Conservation (phyloP, 2,329 filamentous ascomycete genomes). For the Fusarium euwallaceae region DNA sequence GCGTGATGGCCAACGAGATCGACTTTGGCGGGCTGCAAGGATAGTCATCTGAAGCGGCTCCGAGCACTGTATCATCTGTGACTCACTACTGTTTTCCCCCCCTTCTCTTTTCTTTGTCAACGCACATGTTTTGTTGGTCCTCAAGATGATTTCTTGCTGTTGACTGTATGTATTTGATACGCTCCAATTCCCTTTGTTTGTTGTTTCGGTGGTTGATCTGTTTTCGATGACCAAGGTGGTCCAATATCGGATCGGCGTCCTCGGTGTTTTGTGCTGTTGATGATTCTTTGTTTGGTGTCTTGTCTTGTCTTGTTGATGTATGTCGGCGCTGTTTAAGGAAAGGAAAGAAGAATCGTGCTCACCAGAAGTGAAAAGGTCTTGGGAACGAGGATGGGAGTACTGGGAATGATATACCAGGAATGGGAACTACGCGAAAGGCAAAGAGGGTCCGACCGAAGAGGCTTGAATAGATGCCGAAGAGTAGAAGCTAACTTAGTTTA, state of each 20-base stretch:
- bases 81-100: neutral
- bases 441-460: neutral
- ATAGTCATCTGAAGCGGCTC: neutral
- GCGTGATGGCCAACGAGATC: conserved; percentile 32
- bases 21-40: conserved; percentile 37
- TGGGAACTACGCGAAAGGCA: neutral
- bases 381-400: conserved; percentile 1
- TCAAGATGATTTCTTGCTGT: conserved; percentile 4
- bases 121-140: neutral
- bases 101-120: conserved; percentile 10
- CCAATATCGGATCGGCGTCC: conserved; percentile 6
- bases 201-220: neutral
- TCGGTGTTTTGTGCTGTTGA: conserved; percentile 29
- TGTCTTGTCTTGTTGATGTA: neutral
- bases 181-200: neutral
- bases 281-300: conserved; percentile 14
- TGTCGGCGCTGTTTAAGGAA: neutral
- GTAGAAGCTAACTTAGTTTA: conserved; percentile 2
- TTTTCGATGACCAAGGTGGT: neutral
- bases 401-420: conserved; percentile 20
- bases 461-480: neutral
- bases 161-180: conserved; percentile 1
- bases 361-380: conserved; percentile 1
- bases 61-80: neutral
- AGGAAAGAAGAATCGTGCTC: neutral